phyloP scores from a whole-genome alignment of 1,139 yeast genomes.

The Torulaspora globosa region DNA sequence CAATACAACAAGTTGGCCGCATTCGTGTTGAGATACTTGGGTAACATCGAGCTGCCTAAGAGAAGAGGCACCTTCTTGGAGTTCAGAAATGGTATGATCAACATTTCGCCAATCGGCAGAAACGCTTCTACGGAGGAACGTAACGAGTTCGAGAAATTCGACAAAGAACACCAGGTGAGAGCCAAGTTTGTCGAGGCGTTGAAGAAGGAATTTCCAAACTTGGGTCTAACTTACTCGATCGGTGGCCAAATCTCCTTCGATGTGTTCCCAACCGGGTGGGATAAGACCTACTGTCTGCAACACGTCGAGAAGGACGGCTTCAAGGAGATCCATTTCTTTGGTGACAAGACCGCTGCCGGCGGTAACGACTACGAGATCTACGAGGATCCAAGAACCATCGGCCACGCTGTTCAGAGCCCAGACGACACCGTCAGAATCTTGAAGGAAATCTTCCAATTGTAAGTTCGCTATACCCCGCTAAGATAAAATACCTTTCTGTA shows the following conservation, averaged over 20 bases:
- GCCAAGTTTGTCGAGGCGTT: conserved; percentile 77
- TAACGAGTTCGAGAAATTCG: conserved; percentile 82
- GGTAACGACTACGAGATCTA: conserved; percentile 98
- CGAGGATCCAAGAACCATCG: conserved; percentile 85
- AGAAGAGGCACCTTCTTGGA: conserved; percentile 98
- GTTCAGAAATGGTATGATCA: conserved; percentile 99
- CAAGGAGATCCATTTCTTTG: conserved; percentile 90
- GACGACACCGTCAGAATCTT: conserved; percentile 81
- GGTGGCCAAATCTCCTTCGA: conserved; percentile 99
- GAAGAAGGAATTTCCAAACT: conserved; percentile 75
- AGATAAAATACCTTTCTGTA: conserved; percentile 2
- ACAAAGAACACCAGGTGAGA: conserved; percentile 75
- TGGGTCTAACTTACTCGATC: conserved; percentile 87
- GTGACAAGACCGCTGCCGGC: conserved; percentile 96
- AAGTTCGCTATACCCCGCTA: conserved; percentile 10
- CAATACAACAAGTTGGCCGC: conserved; percentile 84
- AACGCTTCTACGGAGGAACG: conserved; percentile 93
- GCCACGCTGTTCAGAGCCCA: conserved; percentile 88
- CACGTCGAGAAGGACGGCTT: conserved; percentile 86
- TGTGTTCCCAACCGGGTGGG: conserved; percentile 99
- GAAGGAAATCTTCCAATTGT: conserved; percentile 62
- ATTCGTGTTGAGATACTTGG: conserved; percentile 78
- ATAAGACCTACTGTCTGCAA: conserved; percentile 93
- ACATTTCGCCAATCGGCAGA: conserved; percentile 97
- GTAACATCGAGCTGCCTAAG: conserved; percentile 83